Base-by-base conservation (phyloP, 75 land plant species). In the Picea glauca region DNA sequence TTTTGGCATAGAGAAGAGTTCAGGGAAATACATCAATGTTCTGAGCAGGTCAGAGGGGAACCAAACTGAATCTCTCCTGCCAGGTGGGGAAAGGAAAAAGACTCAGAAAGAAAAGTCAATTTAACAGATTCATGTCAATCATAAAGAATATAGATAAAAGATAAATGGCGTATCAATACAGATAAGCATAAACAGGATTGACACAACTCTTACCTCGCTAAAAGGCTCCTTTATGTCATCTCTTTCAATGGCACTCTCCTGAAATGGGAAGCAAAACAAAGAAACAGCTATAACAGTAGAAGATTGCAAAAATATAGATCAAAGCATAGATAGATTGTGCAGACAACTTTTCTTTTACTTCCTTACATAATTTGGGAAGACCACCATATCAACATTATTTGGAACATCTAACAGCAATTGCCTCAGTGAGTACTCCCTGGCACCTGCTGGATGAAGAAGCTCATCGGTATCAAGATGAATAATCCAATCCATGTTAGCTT, bases 401-500 rank as follows among this genome's bases (percentile, higher is more conserved):
- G 95, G 90, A 12, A 94, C 88, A 79, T 97, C 96, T 12, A 50
- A 60, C 13, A 94, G 87, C 82, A 94, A 62, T 30, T 85, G 84
- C 54, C 84, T 84, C 68, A 97, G 65, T 17, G 99, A 97, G 77
- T 94, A 97, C 70, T 93, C 99, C 32, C 78, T 79, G 58, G 98
- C 86, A 66, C 99, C 99, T 68, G 99, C 98, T n/a, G 98, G 99
- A 82, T 96, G 91, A 58, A 96, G 78, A 40, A 97, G 81, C 78
- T 97, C 99, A 87, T 97, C 99, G 18, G 98, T 97, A 82, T 97
- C 99, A 58, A 97, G 89, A 86, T 94, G 99, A 59, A 96, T 78
- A 40, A 96, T 94, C 99, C 99, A 96, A 32, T 96, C 99, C 93
- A 94, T 84, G 5, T 92, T 89, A 73, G 90, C 88, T 68, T 92